These are phyloP conservation scores for Leccinum subrobustum DNA, from an alignment of 1,284 basidiomycete genomes.

Conservation along the genomic window DNA sequence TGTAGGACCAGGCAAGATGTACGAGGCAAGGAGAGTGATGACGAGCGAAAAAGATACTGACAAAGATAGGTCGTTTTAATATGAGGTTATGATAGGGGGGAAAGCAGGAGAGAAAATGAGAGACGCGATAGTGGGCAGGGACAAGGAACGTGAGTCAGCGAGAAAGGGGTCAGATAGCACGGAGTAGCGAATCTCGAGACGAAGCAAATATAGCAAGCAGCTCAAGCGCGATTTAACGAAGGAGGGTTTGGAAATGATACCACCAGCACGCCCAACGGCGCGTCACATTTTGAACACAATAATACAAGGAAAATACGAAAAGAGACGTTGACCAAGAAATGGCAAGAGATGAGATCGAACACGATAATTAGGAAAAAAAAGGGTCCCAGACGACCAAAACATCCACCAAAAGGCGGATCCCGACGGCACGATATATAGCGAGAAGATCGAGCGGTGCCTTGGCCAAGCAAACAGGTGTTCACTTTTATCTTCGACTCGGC, in stretches of 20 bases:
- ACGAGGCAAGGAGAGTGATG: neutral
- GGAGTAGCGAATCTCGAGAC: slow-evolving; percentile 10
- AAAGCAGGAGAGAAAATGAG: neutral
- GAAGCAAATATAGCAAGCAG: slow-evolving; percentile 8
- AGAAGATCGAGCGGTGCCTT: neutral
- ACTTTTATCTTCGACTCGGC: neutral
- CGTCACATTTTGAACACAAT: slow-evolving; percentile 15
- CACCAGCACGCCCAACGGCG: slow-evolving; percentile 5
- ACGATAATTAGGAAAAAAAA: neutral
- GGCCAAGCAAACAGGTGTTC: neutral
- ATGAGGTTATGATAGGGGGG: neutral
- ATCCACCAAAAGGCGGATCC: slow-evolving; percentile 11
- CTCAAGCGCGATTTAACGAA: neutral
- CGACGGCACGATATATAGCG: slow-evolving; percentile 11
- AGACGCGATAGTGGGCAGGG: neutral
- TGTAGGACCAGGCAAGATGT: neutral
- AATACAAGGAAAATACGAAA: slow-evolving; percentile 16
- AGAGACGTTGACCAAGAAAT: slow-evolving; percentile 11
- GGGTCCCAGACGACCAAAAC: slow-evolving; percentile 3
- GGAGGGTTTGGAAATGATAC: slow-evolving; percentile 5
- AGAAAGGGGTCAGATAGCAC: slow-evolving; percentile 10
- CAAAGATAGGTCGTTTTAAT: neutral
- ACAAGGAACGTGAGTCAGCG: slow-evolving; percentile 13
- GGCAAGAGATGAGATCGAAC: slow-evolving; percentile 17
- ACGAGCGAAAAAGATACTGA: slow-evolving; percentile 5